phyloP scores from a whole-genome alignment of 164 flowering plant species.

The Vitis riparia region DNA sequence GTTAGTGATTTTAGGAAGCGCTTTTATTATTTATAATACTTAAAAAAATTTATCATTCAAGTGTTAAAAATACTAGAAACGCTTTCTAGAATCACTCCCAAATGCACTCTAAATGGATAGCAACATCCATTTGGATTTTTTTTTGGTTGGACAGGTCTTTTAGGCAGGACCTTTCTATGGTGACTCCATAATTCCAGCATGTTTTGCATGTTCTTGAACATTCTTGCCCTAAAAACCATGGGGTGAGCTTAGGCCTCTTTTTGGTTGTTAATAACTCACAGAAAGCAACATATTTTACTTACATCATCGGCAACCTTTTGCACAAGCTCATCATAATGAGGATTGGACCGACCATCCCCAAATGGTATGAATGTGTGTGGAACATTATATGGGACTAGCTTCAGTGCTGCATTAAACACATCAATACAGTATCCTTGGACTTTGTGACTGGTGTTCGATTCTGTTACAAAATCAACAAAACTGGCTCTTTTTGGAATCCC shows the following conservation, averaged over 20 bases:
- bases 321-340: slow-evolving; percentile 56
- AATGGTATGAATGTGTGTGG: slow-evolving; percentile 46
- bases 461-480: slow-evolving; percentile 57
- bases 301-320: slow-evolving; percentile 52
- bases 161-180: not conserved
- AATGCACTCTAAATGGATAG: not conserved
- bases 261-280: not conserved
- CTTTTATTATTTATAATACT: no score
- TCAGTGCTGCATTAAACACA: slow-evolving; percentile 58
- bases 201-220: not conserved
- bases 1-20: no score
- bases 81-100: no score
- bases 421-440: slow-evolving; percentile 70
- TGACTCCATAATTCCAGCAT: not conserved
- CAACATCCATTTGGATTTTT: not conserved
- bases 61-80: no score
- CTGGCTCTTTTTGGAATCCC: slow-evolving; percentile 63
- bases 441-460: slow-evolving; percentile 21
- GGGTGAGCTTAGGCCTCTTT: not conserved
- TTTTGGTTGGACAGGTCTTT: not conserved
- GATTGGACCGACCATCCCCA: slow-evolving; percentile 71
- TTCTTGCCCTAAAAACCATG: not conserved
- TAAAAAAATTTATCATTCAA: no score
- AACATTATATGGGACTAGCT: slow-evolving; percentile 58
- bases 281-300: slow-evolving; percentile 25